phyloP scores from a whole-genome alignment of 768 basidiomycete genomes.

The Suillus hirtellus region DNA sequence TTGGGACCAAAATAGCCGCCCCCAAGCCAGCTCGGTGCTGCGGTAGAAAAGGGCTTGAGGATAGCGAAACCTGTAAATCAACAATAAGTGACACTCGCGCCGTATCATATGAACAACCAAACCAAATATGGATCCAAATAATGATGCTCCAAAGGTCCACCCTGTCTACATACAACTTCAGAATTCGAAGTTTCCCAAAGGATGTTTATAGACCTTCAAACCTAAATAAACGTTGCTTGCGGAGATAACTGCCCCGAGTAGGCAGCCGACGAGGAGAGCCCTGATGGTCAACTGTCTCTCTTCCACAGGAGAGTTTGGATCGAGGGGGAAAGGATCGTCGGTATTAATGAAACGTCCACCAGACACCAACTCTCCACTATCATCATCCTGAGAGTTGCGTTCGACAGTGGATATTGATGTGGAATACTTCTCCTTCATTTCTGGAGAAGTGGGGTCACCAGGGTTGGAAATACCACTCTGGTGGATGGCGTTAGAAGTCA shows the following conservation, averaged over 20 bases:
- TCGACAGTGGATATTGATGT: constrained; percentile 10
- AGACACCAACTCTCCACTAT: neutral
- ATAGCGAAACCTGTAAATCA: constrained; percentile 43
- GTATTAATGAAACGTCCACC: constrained; percentile 2
- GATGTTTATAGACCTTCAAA: constrained; percentile 40
- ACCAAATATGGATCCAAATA: constrained; percentile 44
- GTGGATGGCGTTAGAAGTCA: constrained; percentile 2
- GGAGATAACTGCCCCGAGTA: constrained; percentile 54
- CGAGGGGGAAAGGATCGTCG: constrained; percentile 51
- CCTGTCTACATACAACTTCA: constrained; percentile 41
- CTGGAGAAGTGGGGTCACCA: neutral
- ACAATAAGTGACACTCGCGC: constrained; percentile 41
- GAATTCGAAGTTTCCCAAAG: neutral
- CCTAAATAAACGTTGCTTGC: constrained; percentile 70
- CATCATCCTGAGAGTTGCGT: constrained; percentile 12
- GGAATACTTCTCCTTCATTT: constrained; percentile 3
- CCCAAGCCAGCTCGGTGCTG: constrained; percentile 43
- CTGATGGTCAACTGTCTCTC: constrained; percentile 46
- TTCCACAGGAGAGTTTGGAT: constrained; percentile 43
- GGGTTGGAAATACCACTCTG: constrained; percentile 2
- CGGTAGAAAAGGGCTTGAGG: constrained; percentile 53
- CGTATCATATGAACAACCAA: neutral
- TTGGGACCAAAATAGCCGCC: constrained; percentile 65
- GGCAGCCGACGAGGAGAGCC: constrained; percentile 50
- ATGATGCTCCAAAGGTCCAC: constrained; percentile 62